Conservation (phyloP, 1,284 basidiomycete species). For the Puccinia coronata region DNA sequence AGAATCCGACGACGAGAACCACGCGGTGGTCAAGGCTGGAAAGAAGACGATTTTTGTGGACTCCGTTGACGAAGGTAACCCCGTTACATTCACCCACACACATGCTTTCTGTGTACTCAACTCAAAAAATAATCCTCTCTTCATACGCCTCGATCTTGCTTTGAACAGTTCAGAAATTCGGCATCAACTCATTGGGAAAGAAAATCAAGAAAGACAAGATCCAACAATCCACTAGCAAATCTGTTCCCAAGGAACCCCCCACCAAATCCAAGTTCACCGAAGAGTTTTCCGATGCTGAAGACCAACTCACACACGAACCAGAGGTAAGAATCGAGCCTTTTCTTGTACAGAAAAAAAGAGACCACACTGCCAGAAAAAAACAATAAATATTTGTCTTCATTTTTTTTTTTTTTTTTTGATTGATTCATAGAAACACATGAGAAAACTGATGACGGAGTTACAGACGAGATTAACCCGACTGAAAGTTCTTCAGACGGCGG, state of each 20-base stretch:
- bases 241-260: background rate
- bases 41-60: conserved; percentile 47
- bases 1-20: background rate
- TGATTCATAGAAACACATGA: conserved; percentile 31
- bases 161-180: conserved; percentile 21
- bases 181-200: background rate
- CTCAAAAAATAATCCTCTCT: background rate
- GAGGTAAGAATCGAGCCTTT: background rate
- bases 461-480: conserved; percentile 25
- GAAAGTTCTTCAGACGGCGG: conserved; percentile 35
- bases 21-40: background rate
- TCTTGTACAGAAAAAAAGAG: background rate
- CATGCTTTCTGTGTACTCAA: background rate
- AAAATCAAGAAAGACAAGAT: conserved; percentile 1
- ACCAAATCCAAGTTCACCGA: conserved; percentile 8
- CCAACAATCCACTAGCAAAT: background rate
- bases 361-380: background rate
- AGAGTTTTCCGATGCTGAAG: conserved; percentile 34
- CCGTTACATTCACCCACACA: background rate
- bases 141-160: background rate
- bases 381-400: too few species aligned
- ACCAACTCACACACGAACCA: conserved; percentile 23
- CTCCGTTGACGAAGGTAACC: conserved; percentile 39
- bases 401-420: background rate
- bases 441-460: conserved; percentile 22